Conservation (phyloP, 1,139 yeast species). For the Blastobotrys petasosporus region DNA sequence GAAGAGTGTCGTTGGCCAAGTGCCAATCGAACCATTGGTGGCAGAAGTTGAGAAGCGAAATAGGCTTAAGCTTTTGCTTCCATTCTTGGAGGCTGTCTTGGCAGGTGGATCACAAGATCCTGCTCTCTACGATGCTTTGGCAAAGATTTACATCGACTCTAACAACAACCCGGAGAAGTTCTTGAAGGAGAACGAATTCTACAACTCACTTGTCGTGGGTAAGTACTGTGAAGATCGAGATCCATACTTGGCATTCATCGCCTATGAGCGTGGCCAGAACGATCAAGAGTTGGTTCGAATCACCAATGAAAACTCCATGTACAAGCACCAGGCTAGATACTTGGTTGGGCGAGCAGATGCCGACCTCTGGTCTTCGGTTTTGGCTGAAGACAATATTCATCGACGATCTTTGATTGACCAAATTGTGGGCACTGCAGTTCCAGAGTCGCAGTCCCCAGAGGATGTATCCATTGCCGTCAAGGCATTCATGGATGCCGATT, state of each 20-base stretch:
- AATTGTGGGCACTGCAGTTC: constrained; percentile 93
- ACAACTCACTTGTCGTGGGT: constrained; percentile 92
- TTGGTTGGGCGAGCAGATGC: constrained; percentile 79
- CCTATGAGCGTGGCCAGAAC: constrained; percentile 90
- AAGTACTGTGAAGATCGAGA: constrained; percentile 98
- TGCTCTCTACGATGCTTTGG: constrained; percentile 89
- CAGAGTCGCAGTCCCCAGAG: constrained; percentile 92
- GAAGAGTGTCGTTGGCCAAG: constrained; percentile 86
- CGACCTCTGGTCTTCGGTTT: constrained; percentile 73
- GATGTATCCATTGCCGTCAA: constrained; percentile 94
- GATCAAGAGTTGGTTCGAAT: constrained; percentile 84
- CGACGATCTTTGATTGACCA: constrained; percentile 90
- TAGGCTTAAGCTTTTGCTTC: constrained; percentile 82
- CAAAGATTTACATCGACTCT: constrained; percentile 95
- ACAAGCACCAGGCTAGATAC: constrained; percentile 96
- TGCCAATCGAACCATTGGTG: constrained; percentile 84
- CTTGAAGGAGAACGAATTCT: constrained; percentile 80
- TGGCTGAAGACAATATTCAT: constrained; percentile 69
- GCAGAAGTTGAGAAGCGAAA: constrained; percentile 95
- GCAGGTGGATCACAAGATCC: constrained; percentile 85
- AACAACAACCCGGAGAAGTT: constrained; percentile 97
- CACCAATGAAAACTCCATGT: constrained; percentile 96
- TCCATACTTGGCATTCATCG: constrained; percentile 95
- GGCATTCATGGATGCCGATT: constrained; percentile 93
- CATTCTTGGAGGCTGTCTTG: constrained; percentile 86